These are phyloP conservation scores for Aspergillus fumigatiaffinis DNA, from an alignment of 2,329 filamentous ascomycete genomes.

Conservation along the genomic window DNA sequence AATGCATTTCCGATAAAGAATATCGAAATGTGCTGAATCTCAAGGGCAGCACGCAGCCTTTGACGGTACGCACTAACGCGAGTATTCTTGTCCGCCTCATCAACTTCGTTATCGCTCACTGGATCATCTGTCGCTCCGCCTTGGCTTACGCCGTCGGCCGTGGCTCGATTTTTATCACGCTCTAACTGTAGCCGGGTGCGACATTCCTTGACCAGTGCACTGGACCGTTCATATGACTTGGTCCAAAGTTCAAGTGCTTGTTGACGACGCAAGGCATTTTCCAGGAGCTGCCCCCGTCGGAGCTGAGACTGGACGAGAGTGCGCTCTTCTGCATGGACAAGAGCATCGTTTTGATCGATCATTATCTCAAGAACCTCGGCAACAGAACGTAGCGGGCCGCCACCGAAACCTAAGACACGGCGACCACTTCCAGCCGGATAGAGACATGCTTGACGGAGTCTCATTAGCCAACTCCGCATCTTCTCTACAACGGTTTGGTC, in stretches of 20 bases:
- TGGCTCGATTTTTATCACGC: conserved; percentile 21
- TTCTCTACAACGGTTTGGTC: conserved; percentile 55
- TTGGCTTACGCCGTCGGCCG: conserved; percentile 17
- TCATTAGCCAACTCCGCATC: conserved; percentile 76
- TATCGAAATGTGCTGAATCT: conserved; percentile 73
- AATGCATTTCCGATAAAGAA: conserved; percentile 84
- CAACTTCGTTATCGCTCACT: conserved; percentile 34
- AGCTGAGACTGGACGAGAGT: conserved; percentile 61
- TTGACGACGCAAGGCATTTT: conserved; percentile 65
- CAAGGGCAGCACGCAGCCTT: conserved; percentile 67
- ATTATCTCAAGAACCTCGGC: conserved; percentile 84
- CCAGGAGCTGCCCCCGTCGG: conserved; percentile 70
- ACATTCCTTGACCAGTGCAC: conserved; percentile 54
- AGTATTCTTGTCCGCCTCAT: conserved; percentile 38
- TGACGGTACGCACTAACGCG: conserved; percentile 59
- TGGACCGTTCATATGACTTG: conserved; percentile 50
- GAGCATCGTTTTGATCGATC: conserved; percentile 76
- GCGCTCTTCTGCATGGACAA: conserved; percentile 66
- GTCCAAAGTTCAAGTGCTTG: conserved; percentile 70
- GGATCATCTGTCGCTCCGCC: conserved; percentile 13
- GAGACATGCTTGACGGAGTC: conserved; percentile 75
- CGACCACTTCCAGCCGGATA: conserved; percentile 71
- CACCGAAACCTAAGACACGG: conserved; percentile 58
- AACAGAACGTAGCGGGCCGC: conserved; percentile 71
- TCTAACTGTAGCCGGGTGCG: conserved; percentile 58